Base-by-base conservation (phyloP, 2,329 filamentous ascomycete genomes). In the Aspergillus carbonarius region DNA sequence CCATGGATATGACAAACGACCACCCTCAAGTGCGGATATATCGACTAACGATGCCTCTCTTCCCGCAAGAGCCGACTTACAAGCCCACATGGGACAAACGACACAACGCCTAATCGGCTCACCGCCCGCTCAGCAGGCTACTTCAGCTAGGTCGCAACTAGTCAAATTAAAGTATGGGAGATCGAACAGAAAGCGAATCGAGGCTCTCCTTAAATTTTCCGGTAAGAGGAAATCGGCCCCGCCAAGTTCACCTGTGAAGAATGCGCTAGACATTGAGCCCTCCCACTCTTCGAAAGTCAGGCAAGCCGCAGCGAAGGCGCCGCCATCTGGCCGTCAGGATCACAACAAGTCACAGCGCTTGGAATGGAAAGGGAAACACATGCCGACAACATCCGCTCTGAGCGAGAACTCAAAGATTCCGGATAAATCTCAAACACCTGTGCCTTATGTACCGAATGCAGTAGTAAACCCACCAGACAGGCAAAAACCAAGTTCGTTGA, bases 101-200 rank as follows among this genome's bases (percentile, higher is more conserved):
- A 23, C 46, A 8, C 18, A 47, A 42, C 54, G 53, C n/a, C 30
- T 54, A 10, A 52, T 54, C 12, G 34, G 51, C 34, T 13, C 58
- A 35, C 63, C 59, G 61, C 48, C 60, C 27, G 39, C 35, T 47
- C 39, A 42, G 27, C 47, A 54, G 42, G 46, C 50, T 20, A 30
- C n/a, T 17, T 52, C 55, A 12, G 30, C 55, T 17, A 73, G 67
- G 60, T 55, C 59, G 37, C 72, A 68, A 55, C 72, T 81, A 35
- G 71, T 83, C 25, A 82, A 75, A 61, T 68, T 85, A 40, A 82
- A 78, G 59, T 84, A 83, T 65, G 79, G 81, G 15, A 82, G 79
- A 65, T 69, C 76, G 40, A 80, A 81, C 65, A 72, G 73, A 42
- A 78, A 77, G 55, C 76, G 78, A n/a, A 76, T 84, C 32, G 77